Evolutionary conservation across 2,329 filamentous ascomycete genomes (phyloP).

Genomic region (Xylariomycetidae sp.): DNA sequence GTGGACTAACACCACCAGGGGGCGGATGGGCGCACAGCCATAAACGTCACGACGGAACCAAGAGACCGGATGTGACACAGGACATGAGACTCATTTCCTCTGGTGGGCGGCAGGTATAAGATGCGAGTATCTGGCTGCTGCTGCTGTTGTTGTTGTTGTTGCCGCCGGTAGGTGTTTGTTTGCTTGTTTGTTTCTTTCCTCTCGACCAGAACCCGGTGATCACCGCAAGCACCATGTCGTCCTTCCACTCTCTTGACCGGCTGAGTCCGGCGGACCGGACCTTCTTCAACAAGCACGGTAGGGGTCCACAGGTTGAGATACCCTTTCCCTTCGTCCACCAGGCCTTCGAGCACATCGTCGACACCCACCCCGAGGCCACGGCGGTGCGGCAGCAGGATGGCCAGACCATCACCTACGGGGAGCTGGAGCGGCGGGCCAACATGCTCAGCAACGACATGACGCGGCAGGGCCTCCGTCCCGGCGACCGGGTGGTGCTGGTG

Average conservation of each 20-base stretch:
- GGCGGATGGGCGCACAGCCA: too few relatives aligned
- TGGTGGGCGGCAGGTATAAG: too few relatives aligned
- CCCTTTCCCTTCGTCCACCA: conserved; percentile 29
- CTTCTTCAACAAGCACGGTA: conserved; percentile 22
- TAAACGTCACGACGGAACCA: too few relatives aligned
- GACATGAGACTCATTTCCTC: too few relatives aligned
- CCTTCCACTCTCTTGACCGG: conserved; percentile 18
- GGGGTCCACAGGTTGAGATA: conserved; percentile 18
- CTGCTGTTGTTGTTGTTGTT: too few relatives aligned
- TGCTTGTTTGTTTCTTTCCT: too few relatives aligned
- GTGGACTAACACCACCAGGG: too few relatives aligned
- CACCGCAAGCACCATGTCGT: too few relatives aligned
- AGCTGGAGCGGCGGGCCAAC: conserved; percentile 37
- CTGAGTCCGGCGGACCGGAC: conserved; percentile 17
- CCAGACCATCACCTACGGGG: conserved; percentile 34
- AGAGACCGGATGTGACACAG: too few relatives aligned
- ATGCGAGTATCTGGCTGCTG: too few relatives aligned
- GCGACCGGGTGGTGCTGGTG: conserved; percentile 48
- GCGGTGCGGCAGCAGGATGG: conserved; percentile 32
- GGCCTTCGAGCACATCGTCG: conserved; percentile 27
- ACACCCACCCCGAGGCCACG: conserved; percentile 28
- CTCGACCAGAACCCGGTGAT: too few relatives aligned
- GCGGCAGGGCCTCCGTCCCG: conserved; percentile 32
- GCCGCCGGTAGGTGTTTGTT: too few relatives aligned
- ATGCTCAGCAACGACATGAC: conserved; percentile 34